These are phyloP conservation scores for Lepiota subincarnata DNA, from an alignment of 768 basidiomycete species.

Conservation along the genomic window DNA sequence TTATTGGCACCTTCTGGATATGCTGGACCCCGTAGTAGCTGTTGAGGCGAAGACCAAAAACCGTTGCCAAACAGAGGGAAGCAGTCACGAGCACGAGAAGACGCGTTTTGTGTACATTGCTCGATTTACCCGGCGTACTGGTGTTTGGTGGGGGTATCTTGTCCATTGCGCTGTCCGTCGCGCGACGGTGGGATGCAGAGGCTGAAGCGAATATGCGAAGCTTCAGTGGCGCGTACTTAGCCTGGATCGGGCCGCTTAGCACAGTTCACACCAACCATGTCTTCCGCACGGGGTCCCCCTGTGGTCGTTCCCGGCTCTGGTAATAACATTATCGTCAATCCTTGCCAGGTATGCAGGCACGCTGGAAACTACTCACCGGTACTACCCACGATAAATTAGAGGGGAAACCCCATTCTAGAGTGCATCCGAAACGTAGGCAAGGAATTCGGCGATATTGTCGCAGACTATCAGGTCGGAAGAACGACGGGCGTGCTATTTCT, in stretches of 20 bases:
- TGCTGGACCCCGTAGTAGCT: neutral
- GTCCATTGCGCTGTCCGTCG: conserved; percentile 20
- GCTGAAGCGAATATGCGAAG: conserved; percentile 1
- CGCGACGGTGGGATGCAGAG: conserved; percentile 13
- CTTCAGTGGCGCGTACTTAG: neutral
- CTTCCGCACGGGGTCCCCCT: conserved; percentile 35
- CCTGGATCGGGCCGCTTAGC: neutral
- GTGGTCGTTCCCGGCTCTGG: conserved; percentile 62
- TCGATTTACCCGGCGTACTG: neutral
- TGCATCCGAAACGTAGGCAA: conserved; percentile 85
- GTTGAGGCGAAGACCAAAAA: neutral
- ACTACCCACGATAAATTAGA: conserved; percentile 33
- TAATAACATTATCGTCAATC: conserved; percentile 61
- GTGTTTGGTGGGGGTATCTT: conserved; percentile 26
- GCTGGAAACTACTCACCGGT: neutral
- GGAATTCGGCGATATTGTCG: conserved; percentile 90
- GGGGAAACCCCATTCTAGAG: conserved; percentile 87
- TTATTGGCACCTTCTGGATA: conserved; percentile 27
- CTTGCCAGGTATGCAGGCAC: conserved; percentile 44
- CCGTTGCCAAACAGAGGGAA: conserved; percentile 12
- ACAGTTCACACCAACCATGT: conserved; percentile 21
- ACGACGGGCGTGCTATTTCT: conserved; percentile 92
- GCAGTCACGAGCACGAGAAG: conserved; percentile 19
- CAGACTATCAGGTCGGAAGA: conserved; percentile 93
- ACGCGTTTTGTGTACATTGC: conserved; percentile 9